These are phyloP conservation scores for Penicillium soppii DNA, from an alignment of 495 filamentous ascomycete species.

Conservation along the genomic window DNA sequence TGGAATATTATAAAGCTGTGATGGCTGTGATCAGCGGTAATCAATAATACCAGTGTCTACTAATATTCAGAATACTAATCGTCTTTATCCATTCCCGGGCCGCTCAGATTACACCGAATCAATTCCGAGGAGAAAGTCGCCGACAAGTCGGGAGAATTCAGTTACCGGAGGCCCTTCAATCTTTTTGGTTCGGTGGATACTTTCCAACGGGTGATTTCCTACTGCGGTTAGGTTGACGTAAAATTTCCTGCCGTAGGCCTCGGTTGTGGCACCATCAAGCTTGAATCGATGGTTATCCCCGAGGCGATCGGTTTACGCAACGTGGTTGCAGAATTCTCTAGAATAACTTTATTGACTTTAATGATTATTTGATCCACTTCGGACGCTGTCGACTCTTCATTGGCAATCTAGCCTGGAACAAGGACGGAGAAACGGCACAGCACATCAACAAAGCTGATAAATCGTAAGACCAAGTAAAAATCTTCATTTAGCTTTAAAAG, in stretches of 20 bases:
- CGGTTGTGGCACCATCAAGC: neutral
- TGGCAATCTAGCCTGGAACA: neutral
- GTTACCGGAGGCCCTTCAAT: neutral
- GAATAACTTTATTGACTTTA: conserved; percentile 8
- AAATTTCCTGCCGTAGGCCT: neutral
- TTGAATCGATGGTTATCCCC: neutral
- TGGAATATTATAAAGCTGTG: no score
- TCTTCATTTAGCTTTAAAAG: neutral
- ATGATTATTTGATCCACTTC: conserved; percentile 3
- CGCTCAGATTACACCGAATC: neutral
- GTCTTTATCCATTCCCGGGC: neutral
- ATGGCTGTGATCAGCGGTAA: no score
- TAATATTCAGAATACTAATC: no score
- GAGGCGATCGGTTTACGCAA: neutral
- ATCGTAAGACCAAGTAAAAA: conserved; percentile 1
- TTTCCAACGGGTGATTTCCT: neutral
- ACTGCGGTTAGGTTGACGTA: neutral
- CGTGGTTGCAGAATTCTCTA: conserved; percentile 9
- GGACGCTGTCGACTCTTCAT: neutral
- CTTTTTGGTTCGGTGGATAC: neutral
- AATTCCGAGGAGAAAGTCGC: neutral
- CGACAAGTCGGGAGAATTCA: conserved; percentile 4
- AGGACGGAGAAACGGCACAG: neutral
- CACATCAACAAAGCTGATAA: neutral
- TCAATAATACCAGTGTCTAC: no score